These are phyloP conservation scores for Bolboschoenoplectus hybrid DNA, from an alignment of 202 grass and related monocot genomes.

Conservation along the genomic window DNA sequence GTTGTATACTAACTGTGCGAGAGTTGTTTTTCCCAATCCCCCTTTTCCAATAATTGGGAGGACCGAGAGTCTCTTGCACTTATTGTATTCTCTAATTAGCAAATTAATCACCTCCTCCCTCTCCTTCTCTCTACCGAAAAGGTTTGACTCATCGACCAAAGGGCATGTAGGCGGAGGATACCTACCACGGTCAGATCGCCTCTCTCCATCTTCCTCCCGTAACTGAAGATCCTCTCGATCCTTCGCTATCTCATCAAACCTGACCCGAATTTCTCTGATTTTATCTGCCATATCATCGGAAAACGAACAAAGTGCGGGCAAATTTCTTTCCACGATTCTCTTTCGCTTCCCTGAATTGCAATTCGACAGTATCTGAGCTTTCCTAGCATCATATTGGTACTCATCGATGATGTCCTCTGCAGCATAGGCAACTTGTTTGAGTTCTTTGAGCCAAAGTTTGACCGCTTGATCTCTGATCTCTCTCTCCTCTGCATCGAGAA, in stretches of 20 bases:
- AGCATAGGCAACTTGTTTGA: slow-evolving; percentile 38
- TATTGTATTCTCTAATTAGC: neutral
- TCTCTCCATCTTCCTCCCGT: slow-evolving; percentile 20
- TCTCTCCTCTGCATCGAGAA: slow-evolving; percentile 41
- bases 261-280: slow-evolving; percentile 31
- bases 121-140: slow-evolving; percentile 47
- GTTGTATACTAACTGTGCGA: slow-evolving; percentile 50
- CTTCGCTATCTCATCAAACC: slow-evolving; percentile 29
- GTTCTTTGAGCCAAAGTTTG: slow-evolving; percentile 22
- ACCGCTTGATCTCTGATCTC: slow-evolving; percentile 33
- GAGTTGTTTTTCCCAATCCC: slow-evolving; percentile 56
- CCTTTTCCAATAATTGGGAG: slow-evolving; percentile 50
- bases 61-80: slow-evolving; percentile 1
- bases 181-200: neutral
- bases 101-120: slow-evolving; percentile 25
- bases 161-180: slow-evolving; percentile 23
- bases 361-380: neutral
- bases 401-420: slow-evolving; percentile 45
- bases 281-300: slow-evolving; percentile 18
- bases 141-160: slow-evolving; percentile 27
- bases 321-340: neutral
- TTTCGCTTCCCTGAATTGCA: slow-evolving; percentile 24
- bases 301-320: neutral
- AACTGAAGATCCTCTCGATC: slow-evolving; percentile 39
- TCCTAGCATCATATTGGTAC: slow-evolving; percentile 18